A percentile compares a stretch with the other conserved stretches of the same genome.
phyloP scores from a whole-genome alignment of 208 protist species.

The Polymyxa betae region DNA sequence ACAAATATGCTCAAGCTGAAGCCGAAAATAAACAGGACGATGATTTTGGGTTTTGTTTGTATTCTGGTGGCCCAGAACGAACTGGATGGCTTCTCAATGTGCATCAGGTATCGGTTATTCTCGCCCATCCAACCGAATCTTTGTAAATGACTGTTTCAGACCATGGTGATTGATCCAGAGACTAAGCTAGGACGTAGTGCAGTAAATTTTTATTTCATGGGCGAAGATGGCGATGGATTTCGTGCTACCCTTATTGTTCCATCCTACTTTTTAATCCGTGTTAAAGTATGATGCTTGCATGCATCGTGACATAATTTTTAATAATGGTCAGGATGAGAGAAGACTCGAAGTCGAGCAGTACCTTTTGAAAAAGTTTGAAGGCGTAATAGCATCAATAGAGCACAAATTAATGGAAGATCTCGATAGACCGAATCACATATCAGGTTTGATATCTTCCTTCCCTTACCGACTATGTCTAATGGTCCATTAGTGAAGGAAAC shows the following conservation, averaged over 20 bases:
- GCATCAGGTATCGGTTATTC: not conserved
- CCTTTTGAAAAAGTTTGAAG: conserved; percentile 47
- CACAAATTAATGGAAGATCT: conserved; percentile 71
- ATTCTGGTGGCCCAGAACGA: not conserved
- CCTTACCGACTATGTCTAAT: not conserved
- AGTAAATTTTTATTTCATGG: conserved; percentile 62
- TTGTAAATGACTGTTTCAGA: too few relatives aligned
- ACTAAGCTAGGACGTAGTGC: conserved; percentile 33
- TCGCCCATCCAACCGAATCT: not conserved
- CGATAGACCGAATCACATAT: conserved; percentile 76
- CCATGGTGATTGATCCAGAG: conserved; percentile 43
- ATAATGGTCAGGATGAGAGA: not conserved
- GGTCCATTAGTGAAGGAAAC: not conserved
- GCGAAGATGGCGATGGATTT: conserved; percentile 51
- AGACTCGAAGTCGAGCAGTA: not conserved
- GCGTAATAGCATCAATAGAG: conserved; percentile 28
- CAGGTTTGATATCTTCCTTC: not conserved
- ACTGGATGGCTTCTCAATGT: conserved; percentile 52
- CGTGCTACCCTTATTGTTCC: conserved; percentile 47
- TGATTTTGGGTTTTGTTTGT: conserved; percentile 21
- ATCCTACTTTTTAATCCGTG: conserved; percentile 55
- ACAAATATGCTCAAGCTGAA: not conserved
- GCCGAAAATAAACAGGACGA: conserved; percentile 43
- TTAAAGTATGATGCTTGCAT: conserved; percentile 44
- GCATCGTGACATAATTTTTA: conserved; percentile 7